Percentiles rank a stretch among this genome's conserved stretches.
Conservation (phyloP, 2,329 filamentous ascomycete genomes). For the Calonectria leucothoes region DNA sequence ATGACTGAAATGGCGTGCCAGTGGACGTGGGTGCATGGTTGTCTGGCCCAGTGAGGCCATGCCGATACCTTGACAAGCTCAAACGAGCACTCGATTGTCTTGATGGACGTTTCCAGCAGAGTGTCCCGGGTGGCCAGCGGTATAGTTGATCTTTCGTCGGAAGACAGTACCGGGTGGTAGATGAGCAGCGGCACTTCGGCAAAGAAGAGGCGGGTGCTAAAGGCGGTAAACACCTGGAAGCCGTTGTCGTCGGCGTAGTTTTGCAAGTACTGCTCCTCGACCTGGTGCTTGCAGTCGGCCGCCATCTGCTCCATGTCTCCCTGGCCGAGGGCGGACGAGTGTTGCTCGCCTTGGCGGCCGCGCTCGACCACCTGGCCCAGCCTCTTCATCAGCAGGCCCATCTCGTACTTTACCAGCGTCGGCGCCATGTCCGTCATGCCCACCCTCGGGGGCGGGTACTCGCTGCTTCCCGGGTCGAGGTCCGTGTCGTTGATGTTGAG, state of each 20-base stretch:
- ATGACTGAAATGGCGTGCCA: conserved; percentile 18
- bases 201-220: conserved; percentile 16
- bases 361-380: neutral
- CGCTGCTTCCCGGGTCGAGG: neutral
- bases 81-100: conserved; percentile 20
- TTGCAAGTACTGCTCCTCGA: conserved; percentile 14
- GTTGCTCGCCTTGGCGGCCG: neutral
- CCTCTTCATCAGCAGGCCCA: conserved; percentile 12
- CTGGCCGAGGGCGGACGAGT: neutral
- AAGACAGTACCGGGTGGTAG: conserved; percentile 10
- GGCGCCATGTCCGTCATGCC: conserved; percentile 27
- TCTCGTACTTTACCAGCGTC: conserved; percentile 18
- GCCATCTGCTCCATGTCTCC: conserved; percentile 7
- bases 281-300: neutral
- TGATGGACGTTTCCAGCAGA: conserved; percentile 6
- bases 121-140: neutral
- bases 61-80: conserved; percentile 9
- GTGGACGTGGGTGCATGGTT: conserved; percentile 14
- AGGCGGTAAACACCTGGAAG: conserved; percentile 14
- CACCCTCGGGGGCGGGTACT: conserved; percentile 10
- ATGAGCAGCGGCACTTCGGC: conserved; percentile 15
- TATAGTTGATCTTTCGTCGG: neutral
- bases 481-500: conserved; percentile 25
- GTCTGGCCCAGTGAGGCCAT: conserved; percentile 10
- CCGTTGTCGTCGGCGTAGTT: conserved; percentile 11